Conservation (phyloP, 345 rosid genomes). For the Clarkia xantiana region DNA sequence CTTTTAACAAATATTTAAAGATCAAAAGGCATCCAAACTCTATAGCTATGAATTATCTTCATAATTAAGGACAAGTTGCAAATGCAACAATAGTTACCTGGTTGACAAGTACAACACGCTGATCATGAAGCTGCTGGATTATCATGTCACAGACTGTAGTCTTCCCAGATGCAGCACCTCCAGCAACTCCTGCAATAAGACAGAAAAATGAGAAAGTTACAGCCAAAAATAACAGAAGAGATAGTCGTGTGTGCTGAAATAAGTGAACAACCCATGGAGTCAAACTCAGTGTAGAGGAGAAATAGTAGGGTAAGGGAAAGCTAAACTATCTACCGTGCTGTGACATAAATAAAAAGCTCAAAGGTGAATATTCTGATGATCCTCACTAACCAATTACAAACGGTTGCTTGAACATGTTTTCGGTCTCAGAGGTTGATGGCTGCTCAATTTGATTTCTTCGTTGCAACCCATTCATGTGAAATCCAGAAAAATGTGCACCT, state of each 20-base stretch:
- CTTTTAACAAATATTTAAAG: too few relatives aligned
- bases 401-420: constrained; percentile 57
- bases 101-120: constrained; percentile 91
- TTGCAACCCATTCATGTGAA: constrained; percentile 61
- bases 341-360: too few relatives aligned
- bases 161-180: constrained; percentile 98
- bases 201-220: not conserved
- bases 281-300: too few relatives aligned
- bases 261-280: too few relatives aligned
- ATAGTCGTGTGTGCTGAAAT: not conserved
- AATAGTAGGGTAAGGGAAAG: too few relatives aligned
- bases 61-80: too few relatives aligned
- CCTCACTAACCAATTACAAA: constrained; percentile 65
- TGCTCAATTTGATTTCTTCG: constrained; percentile 21
- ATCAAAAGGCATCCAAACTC: too few relatives aligned
- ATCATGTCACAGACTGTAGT: constrained; percentile 99
- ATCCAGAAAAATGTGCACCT: constrained; percentile 75
- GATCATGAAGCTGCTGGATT: constrained; percentile 98
- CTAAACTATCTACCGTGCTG: too few relatives aligned
- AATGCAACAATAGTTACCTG: constrained; percentile 34
- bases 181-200: constrained; percentile 62
- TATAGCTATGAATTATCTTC: too few relatives aligned
- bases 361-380: too few relatives aligned
- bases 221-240: not conserved
- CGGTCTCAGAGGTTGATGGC: constrained; percentile 34